phyloP scores from a whole-genome alignment of 2,329 filamentous ascomycete genomes.

The Colletotrichum cereale region DNA sequence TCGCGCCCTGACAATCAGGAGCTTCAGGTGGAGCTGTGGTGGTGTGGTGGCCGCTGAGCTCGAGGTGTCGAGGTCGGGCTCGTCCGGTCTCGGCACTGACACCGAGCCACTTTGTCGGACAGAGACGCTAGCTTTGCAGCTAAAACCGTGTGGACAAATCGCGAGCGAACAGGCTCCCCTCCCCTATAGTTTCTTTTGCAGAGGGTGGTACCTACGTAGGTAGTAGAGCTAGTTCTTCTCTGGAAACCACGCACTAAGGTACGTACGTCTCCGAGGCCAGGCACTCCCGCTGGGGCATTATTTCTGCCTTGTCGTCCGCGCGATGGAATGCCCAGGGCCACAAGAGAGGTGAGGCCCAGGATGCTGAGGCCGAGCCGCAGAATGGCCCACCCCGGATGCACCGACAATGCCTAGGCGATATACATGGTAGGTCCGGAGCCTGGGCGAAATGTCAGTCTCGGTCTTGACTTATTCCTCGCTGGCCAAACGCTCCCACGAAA shows the following conservation, averaged over 20 bases:
- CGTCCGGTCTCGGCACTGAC: slow-evolving; percentile 38
- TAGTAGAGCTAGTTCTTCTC: neutral
- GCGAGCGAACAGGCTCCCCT: neutral
- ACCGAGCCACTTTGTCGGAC: slow-evolving; percentile 28
- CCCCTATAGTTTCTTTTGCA: neutral
- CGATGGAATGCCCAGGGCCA: neutral
- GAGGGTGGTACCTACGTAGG: neutral
- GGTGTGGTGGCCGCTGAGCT: slow-evolving; percentile 24
- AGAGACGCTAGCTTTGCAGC: slow-evolving; percentile 35
- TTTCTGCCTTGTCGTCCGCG: neutral
- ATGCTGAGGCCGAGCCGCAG: slow-evolving; percentile 15
- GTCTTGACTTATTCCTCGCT: neutral
- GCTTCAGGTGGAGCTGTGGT: slow-evolving; percentile 27
- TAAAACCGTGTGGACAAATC: slow-evolving; percentile 23
- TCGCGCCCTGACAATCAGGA: slow-evolving; percentile 30
- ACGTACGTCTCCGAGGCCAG: slow-evolving; percentile 30
- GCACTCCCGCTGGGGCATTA: slow-evolving; percentile 4
- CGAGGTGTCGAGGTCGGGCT: slow-evolving; percentile 22
- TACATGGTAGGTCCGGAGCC: neutral
- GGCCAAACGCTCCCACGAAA: neutral
- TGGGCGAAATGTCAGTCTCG: slow-evolving; percentile 8
- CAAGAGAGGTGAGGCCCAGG: too few relatives aligned
- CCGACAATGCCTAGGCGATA: neutral
- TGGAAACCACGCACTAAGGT: too few relatives aligned
- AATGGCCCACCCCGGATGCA: slow-evolving; percentile 16